phyloP scores from a whole-genome alignment of 108 stramenopile species.

The Skeletonema costatum region DNA sequence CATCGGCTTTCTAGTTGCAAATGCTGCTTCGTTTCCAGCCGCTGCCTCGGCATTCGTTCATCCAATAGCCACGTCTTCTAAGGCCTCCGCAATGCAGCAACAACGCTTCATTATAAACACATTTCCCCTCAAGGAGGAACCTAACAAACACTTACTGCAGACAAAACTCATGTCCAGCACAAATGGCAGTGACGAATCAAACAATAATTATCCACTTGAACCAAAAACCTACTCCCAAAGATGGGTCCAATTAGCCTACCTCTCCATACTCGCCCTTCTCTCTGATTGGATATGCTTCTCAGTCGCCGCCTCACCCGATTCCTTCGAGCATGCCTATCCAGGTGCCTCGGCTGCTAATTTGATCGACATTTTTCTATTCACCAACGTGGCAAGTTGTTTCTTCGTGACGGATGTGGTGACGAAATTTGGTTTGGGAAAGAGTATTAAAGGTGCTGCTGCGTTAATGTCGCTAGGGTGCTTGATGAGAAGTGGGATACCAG shows the following conservation, averaged over 20 bases:
- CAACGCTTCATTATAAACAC: background rate
- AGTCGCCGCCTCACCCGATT: slow-evolving; percentile 45
- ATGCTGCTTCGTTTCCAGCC: background rate
- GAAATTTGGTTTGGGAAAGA: slow-evolving; percentile 32
- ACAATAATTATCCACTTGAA: slow-evolving; percentile 16
- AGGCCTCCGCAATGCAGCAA: background rate
- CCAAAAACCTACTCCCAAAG: slow-evolving; percentile 41
- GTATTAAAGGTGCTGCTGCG: slow-evolving; percentile 47
- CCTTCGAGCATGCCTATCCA: slow-evolving; percentile 45
- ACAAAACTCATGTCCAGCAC: slow-evolving; percentile 1
- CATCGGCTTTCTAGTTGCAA: background rate
- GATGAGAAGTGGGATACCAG: slow-evolving; percentile 41
- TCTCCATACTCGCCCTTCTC: slow-evolving; percentile 53
- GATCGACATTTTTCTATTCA: slow-evolving; percentile 56
- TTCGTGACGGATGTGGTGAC: slow-evolving; percentile 54
- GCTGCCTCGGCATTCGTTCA: slow-evolving; percentile 1
- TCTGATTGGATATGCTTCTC: slow-evolving; percentile 62
- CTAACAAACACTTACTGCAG: background rate
- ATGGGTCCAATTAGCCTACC: slow-evolving; percentile 49
- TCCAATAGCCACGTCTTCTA: background rate
- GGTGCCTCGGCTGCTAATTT: slow-evolving; percentile 31
- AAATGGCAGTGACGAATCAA: background rate
- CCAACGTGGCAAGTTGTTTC: slow-evolving; percentile 52
- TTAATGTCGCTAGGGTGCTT: slow-evolving; percentile 51
- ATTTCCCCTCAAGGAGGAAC: background rate